A percentile compares a stretch with the other conserved stretches of the same genome.
Evolutionary conservation across 2,329 filamentous ascomycete species (phyloP).

Genomic region (Talaromyces sp.): DNA sequence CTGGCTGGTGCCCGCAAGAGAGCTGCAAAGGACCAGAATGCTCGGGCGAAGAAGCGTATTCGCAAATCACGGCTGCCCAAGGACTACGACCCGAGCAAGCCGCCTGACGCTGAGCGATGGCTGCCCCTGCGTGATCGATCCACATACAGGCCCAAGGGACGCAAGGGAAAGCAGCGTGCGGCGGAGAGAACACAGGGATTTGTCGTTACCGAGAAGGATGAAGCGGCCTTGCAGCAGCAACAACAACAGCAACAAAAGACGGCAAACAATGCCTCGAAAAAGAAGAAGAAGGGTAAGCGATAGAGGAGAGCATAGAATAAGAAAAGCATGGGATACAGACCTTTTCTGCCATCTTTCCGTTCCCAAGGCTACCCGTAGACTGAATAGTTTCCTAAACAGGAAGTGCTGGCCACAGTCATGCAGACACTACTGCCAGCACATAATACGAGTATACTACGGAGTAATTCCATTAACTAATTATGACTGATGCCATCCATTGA

Average conservation of each 20-base stretch:
- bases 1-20: constrained; percentile 38
- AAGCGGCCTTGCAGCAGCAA: constrained; percentile 37
- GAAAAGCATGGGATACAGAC: background rate
- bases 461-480: background rate
- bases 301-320: constrained; percentile 13
- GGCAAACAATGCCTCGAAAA: constrained; percentile 34
- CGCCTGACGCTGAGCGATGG: constrained; percentile 87
- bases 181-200: constrained; percentile 81
- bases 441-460: background rate
- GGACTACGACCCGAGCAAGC: constrained; percentile 64
- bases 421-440: background rate
- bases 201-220: constrained; percentile 65
- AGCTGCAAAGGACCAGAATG: constrained; percentile 24
- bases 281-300: constrained; percentile 50
- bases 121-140: constrained; percentile 83
- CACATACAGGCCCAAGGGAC: constrained; percentile 83
- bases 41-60: constrained; percentile 35
- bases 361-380: background rate
- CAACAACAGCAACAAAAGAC: constrained; percentile 26
- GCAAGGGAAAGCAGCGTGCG: constrained; percentile 82
- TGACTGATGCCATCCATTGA: no score
- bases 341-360: background rate
- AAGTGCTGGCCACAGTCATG: background rate
- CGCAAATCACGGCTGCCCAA: constrained; percentile 45
- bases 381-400: background rate